Percentiles rank a stretch among this genome's conserved stretches.
Conservation (phyloP, 2,329 filamentous ascomycete genomes). For the Aspergillus candidus region DNA sequence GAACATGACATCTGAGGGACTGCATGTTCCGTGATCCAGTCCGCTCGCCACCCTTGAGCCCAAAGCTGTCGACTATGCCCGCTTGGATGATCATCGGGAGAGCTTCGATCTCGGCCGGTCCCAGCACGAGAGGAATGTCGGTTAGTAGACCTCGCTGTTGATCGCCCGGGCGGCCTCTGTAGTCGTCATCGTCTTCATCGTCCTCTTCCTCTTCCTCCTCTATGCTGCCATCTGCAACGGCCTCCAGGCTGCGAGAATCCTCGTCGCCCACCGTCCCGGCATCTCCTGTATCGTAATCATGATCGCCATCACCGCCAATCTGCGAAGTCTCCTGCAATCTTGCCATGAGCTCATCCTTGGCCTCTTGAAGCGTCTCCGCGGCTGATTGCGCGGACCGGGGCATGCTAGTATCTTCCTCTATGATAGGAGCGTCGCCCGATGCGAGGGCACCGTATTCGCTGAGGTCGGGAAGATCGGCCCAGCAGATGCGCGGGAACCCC, state of each 20-base stretch:
- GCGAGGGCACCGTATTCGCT: conserved; percentile 36
- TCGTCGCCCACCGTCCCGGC: conserved; percentile 39
- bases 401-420: conserved; percentile 42
- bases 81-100: conserved; percentile 96
- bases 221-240: conserved; percentile 39
- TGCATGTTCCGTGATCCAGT: conserved; percentile 69
- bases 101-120: conserved; percentile 91
- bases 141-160: conserved; percentile 72
- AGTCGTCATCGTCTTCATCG: conserved; percentile 48
- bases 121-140: conserved; percentile 88
- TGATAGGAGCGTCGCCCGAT: conserved; percentile 34
- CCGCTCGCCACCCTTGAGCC: conserved; percentile 58
- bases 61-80: conserved; percentile 78
- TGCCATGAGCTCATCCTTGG: conserved; percentile 47
- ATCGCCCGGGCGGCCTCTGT: conserved; percentile 46
- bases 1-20: conserved; percentile 80
- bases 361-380: conserved; percentile 46
- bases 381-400: conserved; percentile 44
- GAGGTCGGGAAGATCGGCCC: conserved; percentile 41
- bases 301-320: conserved; percentile 35
- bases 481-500: conserved; percentile 37
- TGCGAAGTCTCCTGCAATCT: conserved; percentile 42
- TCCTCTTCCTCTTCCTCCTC: conserved; percentile 51
- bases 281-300: conserved; percentile 37
- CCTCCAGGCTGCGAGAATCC: conserved; percentile 38